Evolutionary conservation across 768 basidiomycete species (phyloP), one percentile per base, ranked within the genome.

Genomic region (Pleurotus cornucopiae): DNA sequence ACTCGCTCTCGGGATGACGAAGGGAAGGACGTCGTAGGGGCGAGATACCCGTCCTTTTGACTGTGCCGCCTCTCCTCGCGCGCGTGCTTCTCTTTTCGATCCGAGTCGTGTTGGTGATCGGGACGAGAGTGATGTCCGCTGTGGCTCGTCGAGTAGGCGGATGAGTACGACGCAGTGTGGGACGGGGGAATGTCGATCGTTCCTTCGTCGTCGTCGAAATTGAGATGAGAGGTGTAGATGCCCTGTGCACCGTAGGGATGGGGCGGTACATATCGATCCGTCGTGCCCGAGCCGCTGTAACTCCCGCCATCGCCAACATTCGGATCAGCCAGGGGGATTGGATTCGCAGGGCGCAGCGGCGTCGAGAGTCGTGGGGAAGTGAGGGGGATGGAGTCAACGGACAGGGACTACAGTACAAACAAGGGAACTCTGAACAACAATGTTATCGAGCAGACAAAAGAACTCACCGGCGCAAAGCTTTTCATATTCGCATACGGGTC

Each of bases 401-500:
- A 53, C n/a, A 53, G 51, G 14, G 51, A 53, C 51, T 53, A 30
- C 14, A 34, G 2, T 6, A 13, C 7, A 6, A 14, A 14, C 13
- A 34, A 12, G 34, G 9, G 12, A 52, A 52, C n/a, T 6, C 14
- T 38, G 41, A 14, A 13, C 12, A 16, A 23, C 9, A 40, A 1
- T 23, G 49, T 14, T 16, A 48, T 34, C 5, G 16, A 30, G 48
- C 30, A 34, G 5, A 18, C 37, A 18, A 53, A 53, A 21, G 14
- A 11, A 53, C 51, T 13, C 21, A 53, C 51, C 11, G 51, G 51
- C 23, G 34, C 51, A 25, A 53, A 53, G 38, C 51, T 53, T 39
- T 53, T 53, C 39, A 53, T 39, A 23, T 53, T n/a, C 9, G 38
- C 51, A 25, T 53, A 53, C 6, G 51, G 51, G 23, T 53, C 51